Evolutionary conservation across 768 basidiomycete genomes (phyloP), one percentile per base, ranked within the genome.

Genomic region (Boletus pseudo-olivaceus): DNA sequence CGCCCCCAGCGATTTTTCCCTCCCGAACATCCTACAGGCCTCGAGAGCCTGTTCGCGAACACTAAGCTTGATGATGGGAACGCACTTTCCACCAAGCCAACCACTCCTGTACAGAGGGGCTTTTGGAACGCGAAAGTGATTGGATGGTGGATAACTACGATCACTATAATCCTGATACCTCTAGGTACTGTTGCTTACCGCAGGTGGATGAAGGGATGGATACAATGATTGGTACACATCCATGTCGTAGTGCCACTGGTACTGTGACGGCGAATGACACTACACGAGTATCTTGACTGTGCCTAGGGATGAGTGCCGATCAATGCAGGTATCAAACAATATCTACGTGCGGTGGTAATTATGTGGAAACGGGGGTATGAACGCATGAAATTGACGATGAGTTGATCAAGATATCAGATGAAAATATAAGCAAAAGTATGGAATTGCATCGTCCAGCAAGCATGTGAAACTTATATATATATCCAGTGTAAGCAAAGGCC

Each of bases 1-100:
- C 80, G 82, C 5, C 87, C 85, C 4, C 88, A 89, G 60, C 77
- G 79, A 14, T 91, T 90, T 65, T 91, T 90, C 59, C 80, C 87
- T 15, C 88, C 88, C 0, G 88, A 90, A 65, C 79, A 82, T 56
- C 86, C 88, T 1, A 91, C 88, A 1, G 88, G 88, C 14, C 75
- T 91, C 8, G 88, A 91, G 67, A 75, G 77, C 35, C 70, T 91
- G 15, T 85, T 90, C 56, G 83, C 83, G 53, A 75, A 73, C 56
- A 83, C 87, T 11, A 78, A 75, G 47, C 71, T 87, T 8, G 83
- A 86, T 49, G 82, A 83, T 48, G 57, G 49, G 45, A 42, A 56
- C 10, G 10, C 26, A 3, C 59, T 15, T 14, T 26, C 54, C 1
- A 10, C 30, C 33, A 59, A 47, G 4, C 11, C 47, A 17, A 52